Evolutionary conservation across 495 filamentous ascomycete genomes (phyloP), one percentile per base, ranked within the genome.

Genomic region (Xylaria palmicola): DNA sequence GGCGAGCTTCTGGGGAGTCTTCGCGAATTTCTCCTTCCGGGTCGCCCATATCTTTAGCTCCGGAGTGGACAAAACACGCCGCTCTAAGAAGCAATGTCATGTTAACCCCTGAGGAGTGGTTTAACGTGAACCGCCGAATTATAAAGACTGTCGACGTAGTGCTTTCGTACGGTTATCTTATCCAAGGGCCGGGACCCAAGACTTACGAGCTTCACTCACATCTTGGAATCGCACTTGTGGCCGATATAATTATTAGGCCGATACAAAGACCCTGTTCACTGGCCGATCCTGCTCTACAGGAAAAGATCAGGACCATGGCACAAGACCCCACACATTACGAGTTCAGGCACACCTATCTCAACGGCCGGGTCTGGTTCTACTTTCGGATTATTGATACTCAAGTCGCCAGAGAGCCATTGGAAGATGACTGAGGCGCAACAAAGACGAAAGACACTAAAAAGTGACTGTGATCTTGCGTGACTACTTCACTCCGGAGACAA

Each of bases 71-170:
- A 17, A 68, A 56, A 20, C 66, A 68, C 15, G 47, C 50, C 2
- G 61, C 60, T 6, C 37, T 66, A n/a, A 52, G 39, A 1, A 39
- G 39, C 0, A 45, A 30, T 9, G 32, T 62, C 15, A 45, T 5
- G 0, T 12, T 68, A 9, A 49, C 57, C 1, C 41, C 47, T 8
- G 49, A 56, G 12, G 43, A 55, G 12, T 64, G 39, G 54, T 40
- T n/a, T 6, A 66, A 64, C 43, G 34, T 66, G 19, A 66, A 68
- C 58, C 15, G n/a, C 20, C 53, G 63, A 4, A 68, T 68, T 12
- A 55, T 34, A 12, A 53, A 50, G 17, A 68, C 64, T 0, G 51
- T 66, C 2, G 58, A 66, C 0, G 27, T 30, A 17, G 15, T 66
- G 6, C 27, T 64, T 6, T 8, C 54, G 4, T 24, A 54, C 19